A percentile compares a stretch with the other conserved stretches of the same genome.
Evolutionary conservation across 2,329 filamentous ascomycete species (phyloP).

Genomic region (Passalora sequoiae): DNA sequence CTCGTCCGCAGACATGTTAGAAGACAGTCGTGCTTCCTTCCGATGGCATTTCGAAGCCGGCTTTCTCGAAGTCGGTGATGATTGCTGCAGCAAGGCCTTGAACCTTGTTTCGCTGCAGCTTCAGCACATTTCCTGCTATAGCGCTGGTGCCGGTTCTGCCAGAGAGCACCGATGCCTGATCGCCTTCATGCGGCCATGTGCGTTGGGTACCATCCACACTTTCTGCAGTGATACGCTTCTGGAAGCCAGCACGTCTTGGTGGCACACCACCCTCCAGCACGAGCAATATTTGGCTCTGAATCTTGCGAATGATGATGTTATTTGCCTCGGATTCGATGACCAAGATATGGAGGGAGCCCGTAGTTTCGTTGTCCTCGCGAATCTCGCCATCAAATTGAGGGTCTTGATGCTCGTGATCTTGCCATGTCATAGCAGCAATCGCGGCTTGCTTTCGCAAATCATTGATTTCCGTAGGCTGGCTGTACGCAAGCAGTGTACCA

Average conservation of each 20-base stretch:
- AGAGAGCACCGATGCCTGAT: conserved; percentile 7
- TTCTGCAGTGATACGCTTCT: conserved; percentile 43
- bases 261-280: conserved; percentile 47
- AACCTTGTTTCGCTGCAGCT: conserved; percentile 46
- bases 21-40: conserved; percentile 32
- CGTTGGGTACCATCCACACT: conserved; percentile 36
- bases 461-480: conserved; percentile 44
- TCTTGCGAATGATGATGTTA: conserved; percentile 44
- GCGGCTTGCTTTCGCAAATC: conserved; percentile 47
- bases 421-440: conserved; percentile 47
- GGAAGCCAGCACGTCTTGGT: conserved; percentile 34
- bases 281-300: conserved; percentile 45
- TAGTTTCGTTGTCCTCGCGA: conserved; percentile 13
- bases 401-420: conserved; percentile 35
- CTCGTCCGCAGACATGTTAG: conserved; percentile 15
- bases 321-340: conserved; percentile 43
- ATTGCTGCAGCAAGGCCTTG: conserved; percentile 44
- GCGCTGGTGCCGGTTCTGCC: conserved; percentile 18
- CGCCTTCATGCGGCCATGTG: conserved; percentile 7
- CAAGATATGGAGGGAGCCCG: conserved; percentile 38
- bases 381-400: conserved; percentile 17
- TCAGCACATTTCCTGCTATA: conserved; percentile 37
- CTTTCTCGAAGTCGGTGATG: conserved; percentile 40
- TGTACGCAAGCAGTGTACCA: conserved; percentile 48
- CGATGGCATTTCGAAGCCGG: conserved; percentile 46